Percentiles rank a stretch among this genome's conserved stretches.
phyloP scores from a whole-genome alignment of 2,329 filamentous ascomycete genomes.

The Fusarium coicis region DNA sequence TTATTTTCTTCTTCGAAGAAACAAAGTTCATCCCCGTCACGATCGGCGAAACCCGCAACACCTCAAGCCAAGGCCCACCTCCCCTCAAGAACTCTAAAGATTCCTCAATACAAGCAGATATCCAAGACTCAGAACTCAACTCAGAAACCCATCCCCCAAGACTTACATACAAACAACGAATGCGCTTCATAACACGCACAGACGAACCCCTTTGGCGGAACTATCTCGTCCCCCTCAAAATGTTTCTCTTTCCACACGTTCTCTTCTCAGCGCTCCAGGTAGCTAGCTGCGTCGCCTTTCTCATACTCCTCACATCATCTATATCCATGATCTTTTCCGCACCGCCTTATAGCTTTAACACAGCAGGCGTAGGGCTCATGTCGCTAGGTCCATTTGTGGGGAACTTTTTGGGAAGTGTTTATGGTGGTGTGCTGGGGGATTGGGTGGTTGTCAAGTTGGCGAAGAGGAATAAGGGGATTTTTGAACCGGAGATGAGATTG shows the following conservation, averaged over 20 bases:
- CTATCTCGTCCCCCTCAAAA: conserved; percentile 27
- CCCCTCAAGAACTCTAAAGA: neutral
- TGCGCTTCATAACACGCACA: conserved; percentile 35
- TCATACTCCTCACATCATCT: conserved; percentile 41
- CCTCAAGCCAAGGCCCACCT: neutral
- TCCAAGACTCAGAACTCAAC: neutral
- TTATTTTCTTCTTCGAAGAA: conserved; percentile 43
- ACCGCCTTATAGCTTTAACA: conserved; percentile 47
- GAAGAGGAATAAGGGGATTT: conserved; percentile 52
- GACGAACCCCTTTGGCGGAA: conserved; percentile 26
- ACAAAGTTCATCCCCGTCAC: conserved; percentile 43
- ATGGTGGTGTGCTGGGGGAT: conserved; percentile 53
- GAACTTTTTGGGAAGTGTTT: conserved; percentile 51
- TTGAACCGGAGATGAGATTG: conserved; percentile 58
- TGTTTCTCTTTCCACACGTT: conserved; percentile 50
- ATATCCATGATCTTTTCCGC: conserved; percentile 50
- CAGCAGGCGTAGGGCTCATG: conserved; percentile 43
- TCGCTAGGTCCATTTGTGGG: conserved; percentile 49
- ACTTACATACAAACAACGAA: conserved; percentile 12
- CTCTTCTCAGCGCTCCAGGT: conserved; percentile 53
- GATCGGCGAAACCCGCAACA: neutral
- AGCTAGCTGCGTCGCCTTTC: conserved; percentile 39
- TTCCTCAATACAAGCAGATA: neutral
- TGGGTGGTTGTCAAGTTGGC: conserved; percentile 51
- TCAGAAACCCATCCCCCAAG: neutral